Base-by-base conservation (phyloP, 306 rosid species). In the Abrus pulchellus region DNA sequence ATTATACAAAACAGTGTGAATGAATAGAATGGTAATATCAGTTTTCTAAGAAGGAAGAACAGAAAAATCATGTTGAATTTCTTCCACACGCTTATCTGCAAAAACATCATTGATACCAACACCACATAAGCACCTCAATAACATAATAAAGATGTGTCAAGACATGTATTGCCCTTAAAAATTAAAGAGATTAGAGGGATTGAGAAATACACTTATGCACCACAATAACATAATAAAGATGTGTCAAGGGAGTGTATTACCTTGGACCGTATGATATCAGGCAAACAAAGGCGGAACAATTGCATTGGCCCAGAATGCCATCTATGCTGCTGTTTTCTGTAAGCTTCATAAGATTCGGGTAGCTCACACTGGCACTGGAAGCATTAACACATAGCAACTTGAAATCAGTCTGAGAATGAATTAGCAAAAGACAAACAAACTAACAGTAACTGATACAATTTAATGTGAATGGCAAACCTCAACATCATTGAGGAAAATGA, bases 231-330 rank as follows among this genome's bases (percentile, higher is more conserved):
- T 20, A 20, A 20, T 0, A 20, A 20, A 20, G 20, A 20, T 20
- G 20, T 20, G 20, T 20, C 20, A 20, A 20, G 20, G 20, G 20
- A 20, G 20, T 20, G 20, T 20, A 20, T 20, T 20, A 20, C 99
- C 97, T 90, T 90, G 63, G 98, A 77, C 62, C 53, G 54, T 34
- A 95, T 78, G 60, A 95, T 80, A 78, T 75, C 98, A 4, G 97
- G 98, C 79, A 95, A 83, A 82, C 99, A 95, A 69, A 95, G 99
- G 80, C 99, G 94, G 78, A 95, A 95, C 86, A 95, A 82, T 56
- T 95, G 99, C 99, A 95, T 95, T 72, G 99, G 99, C n/a, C 99
- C 98, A 1, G 98, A 95, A 83, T 95, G 99, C 99, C 99, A 95
- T 85, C 97, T 87, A 52, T 95, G 97, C 53, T 95, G 99, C 43